These are phyloP conservation scores for Leccinum pallidistipes DNA, from an alignment of 1,284 basidiomycete species.

Conservation along the genomic window DNA sequence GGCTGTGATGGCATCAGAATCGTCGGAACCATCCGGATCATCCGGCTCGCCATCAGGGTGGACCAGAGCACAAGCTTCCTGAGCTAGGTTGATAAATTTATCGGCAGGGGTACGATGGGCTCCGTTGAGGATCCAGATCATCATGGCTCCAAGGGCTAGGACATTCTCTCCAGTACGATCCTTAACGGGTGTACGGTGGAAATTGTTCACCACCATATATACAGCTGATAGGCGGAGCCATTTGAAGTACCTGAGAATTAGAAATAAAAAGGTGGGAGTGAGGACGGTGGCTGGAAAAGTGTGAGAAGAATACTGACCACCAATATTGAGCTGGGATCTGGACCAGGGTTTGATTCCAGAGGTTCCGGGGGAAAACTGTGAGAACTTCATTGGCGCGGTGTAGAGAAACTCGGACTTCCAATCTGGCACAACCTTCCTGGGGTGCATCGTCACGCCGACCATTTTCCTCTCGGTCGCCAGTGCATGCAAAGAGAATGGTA, in stretches of 20 bases:
- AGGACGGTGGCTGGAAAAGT: neutral
- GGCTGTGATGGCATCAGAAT: neutral
- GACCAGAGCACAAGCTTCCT: neutral
- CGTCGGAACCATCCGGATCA: neutral
- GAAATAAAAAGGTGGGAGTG: neutral
- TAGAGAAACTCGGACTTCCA: slow-evolving; percentile 1
- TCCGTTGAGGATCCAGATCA: neutral
- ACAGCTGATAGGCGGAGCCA: neutral
- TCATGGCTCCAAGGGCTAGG: neutral
- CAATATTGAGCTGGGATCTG: slow-evolving; percentile 1
- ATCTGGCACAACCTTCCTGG: slow-evolving; percentile 7
- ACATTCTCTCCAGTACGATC: neutral
- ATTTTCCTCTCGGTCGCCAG: neutral
- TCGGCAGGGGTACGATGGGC: neutral
- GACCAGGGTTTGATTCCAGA: slow-evolving; percentile 2
- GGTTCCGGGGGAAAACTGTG: neutral
- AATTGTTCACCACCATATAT: neutral
- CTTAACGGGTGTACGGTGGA: neutral
- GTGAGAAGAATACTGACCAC: slow-evolving; percentile 2
- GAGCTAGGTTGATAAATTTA: neutral
- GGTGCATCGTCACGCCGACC: neutral
- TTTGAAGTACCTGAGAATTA: slow-evolving; percentile 12
- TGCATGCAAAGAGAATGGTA: neutral
- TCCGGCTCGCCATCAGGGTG: neutral
- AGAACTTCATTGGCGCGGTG: neutral